These are phyloP conservation scores for Auxenochlorella protothecoides DNA, from an alignment of 139 green algal genomes.

Conservation along the genomic window DNA sequence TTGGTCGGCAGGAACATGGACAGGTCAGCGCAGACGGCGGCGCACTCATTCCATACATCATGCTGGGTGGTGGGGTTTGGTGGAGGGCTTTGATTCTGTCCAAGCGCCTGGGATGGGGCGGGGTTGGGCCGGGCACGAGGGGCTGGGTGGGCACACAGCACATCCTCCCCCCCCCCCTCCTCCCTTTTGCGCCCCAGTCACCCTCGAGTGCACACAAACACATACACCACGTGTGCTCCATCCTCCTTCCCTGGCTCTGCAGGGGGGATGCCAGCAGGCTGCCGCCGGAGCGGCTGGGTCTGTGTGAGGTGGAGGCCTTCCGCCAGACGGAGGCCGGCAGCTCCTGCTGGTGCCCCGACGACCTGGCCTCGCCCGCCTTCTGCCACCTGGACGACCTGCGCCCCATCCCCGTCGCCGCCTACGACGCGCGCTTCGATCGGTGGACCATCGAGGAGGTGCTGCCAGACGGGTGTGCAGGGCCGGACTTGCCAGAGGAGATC, in stretches of 20 bases:
- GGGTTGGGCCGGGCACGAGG: not conserved
- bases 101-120: too few relatives aligned
- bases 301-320: conserved; percentile 50
- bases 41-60: not conserved
- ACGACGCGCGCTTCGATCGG: conserved; percentile 32
- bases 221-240: not conserved
- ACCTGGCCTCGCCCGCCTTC: conserved; percentile 22
- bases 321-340: conserved; percentile 25
- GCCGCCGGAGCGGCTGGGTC: conserved; percentile 25
- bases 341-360: conserved; percentile 13
- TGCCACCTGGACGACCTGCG: conserved; percentile 22
- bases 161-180: not conserved
- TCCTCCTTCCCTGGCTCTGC: not conserved
- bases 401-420: conserved; percentile 22
- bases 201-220: not conserved
- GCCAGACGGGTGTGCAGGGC: conserved; percentile 31
- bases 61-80: not conserved
- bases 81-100: too few relatives aligned
- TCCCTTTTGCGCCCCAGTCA: not conserved
- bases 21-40: conserved; percentile 3
- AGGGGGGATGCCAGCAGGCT: conserved; percentile 17
- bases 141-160: not conserved
- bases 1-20: conserved; percentile 43
- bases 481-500: conserved; percentile 38
- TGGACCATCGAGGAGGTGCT: conserved; percentile 33